These are phyloP conservation scores for Diplodia seriata DNA, from an alignment of 2,329 filamentous ascomycete genomes.

Conservation along the genomic window DNA sequence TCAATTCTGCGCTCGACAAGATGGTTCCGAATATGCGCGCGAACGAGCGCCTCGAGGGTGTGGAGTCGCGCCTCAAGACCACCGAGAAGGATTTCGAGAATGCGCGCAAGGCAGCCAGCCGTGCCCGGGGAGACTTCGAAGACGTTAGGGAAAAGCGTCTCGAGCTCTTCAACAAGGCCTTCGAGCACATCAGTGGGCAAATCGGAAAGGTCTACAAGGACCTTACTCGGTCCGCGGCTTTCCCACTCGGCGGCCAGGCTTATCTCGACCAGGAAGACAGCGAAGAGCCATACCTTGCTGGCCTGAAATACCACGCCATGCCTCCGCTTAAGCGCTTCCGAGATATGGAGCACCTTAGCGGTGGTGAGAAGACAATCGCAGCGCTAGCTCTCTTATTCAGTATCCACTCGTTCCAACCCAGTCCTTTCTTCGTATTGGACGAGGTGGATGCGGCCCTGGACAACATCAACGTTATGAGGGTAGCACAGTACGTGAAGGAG, in stretches of 20 bases:
- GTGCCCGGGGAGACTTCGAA: conserved; percentile 83
- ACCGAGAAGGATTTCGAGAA: conserved; percentile 91
- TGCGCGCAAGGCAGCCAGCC: conserved; percentile 75
- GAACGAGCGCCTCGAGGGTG: conserved; percentile 85
- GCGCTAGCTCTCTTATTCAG: conserved; percentile 95
- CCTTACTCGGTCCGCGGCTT: conserved; percentile 86
- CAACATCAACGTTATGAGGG: conserved; percentile 94
- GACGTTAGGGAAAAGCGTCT: conserved; percentile 81
- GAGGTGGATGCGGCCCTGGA: conserved; percentile 98
- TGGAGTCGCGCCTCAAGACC: conserved; percentile 79
- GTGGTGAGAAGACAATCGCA: conserved; percentile 98
- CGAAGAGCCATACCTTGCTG: conserved; percentile 94
- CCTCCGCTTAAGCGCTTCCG: conserved; percentile 97
- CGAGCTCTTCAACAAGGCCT: conserved; percentile 94
- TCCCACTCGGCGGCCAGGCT: conserved; percentile 85
- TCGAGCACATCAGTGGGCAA: conserved; percentile 91
- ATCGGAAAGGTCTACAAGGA: conserved; percentile 95
- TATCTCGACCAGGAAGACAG: conserved; percentile 95
- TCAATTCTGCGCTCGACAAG: conserved; percentile 85
- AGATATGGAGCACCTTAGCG: conserved; percentile 98
- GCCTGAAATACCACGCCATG: conserved; percentile 99
- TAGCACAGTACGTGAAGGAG: conserved; percentile 94
- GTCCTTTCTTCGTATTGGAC: conserved; percentile 96
- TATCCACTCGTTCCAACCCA: conserved; percentile 94
- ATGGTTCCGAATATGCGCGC: conserved; percentile 97